A percentile compares a stretch with the other conserved stretches of the same genome.
Evolutionary conservation across 169 alveolate genomes (phyloP).

Genomic region (Eimeria necatrix): DNA sequence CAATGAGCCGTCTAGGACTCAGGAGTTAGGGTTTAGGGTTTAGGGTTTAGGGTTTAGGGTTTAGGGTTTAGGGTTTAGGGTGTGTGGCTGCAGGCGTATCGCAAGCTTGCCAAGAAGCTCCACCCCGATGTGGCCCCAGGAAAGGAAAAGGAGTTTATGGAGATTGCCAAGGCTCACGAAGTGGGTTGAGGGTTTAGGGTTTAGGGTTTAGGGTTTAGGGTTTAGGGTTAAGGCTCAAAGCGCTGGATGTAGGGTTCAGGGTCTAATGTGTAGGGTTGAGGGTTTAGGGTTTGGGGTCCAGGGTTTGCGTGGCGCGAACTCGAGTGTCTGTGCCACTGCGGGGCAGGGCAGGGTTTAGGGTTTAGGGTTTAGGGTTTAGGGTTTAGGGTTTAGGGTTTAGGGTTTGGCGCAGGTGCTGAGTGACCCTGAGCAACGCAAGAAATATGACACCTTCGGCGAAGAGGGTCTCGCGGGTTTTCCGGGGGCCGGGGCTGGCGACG

Average conservation of each 20-base stretch:
- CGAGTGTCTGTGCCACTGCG: not conserved
- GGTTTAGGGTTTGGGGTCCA: too few species aligned
- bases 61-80: not conserved
- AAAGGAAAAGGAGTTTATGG: constrained; percentile 33
- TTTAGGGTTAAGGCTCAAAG: not conserved
- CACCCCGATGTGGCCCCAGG: constrained; percentile 64
- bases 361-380: constrained; percentile 61
- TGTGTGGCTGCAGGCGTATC: constrained; percentile 59
- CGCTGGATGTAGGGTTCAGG: not conserved
- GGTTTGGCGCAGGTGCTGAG: constrained; percentile 24
- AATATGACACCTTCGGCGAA: constrained; percentile 40
- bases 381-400: not conserved
- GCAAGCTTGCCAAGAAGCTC: constrained; percentile 31
- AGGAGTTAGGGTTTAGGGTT: too few species aligned
- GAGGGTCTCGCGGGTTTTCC: not conserved
- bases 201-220: not conserved
- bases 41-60: not conserved
- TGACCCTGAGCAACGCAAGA: constrained; percentile 29
- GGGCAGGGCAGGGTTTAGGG: not conserved
- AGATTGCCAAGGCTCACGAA: constrained; percentile 66
- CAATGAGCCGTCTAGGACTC: not conserved
- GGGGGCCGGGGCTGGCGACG: constrained; percentile 33
- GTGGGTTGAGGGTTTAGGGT: too few species aligned
- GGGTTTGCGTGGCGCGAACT: too few species aligned
- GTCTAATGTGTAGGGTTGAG: too few species aligned